A percentile compares a stretch with the other conserved stretches of the same genome.
phyloP scores from a whole-genome alignment of 2,329 filamentous ascomycete genomes.

The Hypoxylon sp. region DNA sequence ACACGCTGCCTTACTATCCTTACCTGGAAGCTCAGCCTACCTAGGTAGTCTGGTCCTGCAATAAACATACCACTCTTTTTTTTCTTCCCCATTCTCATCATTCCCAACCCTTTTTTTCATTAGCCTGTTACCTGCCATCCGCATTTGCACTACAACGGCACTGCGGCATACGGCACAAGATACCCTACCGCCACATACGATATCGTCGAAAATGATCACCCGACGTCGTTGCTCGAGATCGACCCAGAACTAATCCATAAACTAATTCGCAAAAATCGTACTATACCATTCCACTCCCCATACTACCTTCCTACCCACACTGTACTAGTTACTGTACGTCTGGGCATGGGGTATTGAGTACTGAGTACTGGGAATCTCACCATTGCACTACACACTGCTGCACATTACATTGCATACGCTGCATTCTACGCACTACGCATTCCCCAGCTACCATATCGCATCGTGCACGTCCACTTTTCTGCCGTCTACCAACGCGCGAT shows the following conservation, averaged over 20 bases:
- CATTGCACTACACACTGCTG: not conserved
- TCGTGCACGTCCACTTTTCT: slow-evolving; percentile 35
- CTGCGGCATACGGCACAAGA: not conserved
- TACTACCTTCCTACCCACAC: not conserved
- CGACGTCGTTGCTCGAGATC: slow-evolving; percentile 26
- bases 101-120: slow-evolving; percentile 19
- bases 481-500: slow-evolving; percentile 30
- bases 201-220: slow-evolving; percentile 28
- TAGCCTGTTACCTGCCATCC: slow-evolving; percentile 33
- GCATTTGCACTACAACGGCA: slow-evolving; percentile 22
- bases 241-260: slow-evolving; percentile 26
- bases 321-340: not conserved
- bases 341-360: not conserved
- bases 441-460: slow-evolving; percentile 29
- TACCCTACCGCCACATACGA: slow-evolving; percentile 1
- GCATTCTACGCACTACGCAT: not conserved
- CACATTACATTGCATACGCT: no score
- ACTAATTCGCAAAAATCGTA: slow-evolving; percentile 6
- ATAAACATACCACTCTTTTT: not conserved
- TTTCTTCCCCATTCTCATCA: slow-evolving; percentile 6
- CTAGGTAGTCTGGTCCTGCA: not conserved
- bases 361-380: not conserved
- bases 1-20: slow-evolving; percentile 8
- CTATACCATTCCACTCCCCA: slow-evolving; percentile 4
- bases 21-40: slow-evolving; percentile 8